Percentiles rank a stretch among this genome's conserved stretches.
Conservation (phyloP, 257 asterid species). For the Scutellaria barbata region DNA sequence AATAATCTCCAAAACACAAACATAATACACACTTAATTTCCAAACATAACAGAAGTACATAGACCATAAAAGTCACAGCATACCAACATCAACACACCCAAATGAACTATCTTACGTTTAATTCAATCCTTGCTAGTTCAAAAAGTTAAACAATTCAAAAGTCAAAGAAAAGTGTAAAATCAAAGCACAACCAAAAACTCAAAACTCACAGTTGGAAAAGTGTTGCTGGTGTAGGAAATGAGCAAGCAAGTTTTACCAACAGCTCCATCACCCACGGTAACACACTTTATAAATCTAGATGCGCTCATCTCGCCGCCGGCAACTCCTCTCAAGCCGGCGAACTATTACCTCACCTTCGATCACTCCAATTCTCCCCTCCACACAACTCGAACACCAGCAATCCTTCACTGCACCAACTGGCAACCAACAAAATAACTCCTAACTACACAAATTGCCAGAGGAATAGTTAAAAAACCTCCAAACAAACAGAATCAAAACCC, state of each 20-base stretch:
- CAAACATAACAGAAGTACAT: constrained; percentile 23
- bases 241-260: constrained; percentile 75
- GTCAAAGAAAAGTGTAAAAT: background rate
- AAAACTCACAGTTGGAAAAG: constrained; percentile 61
- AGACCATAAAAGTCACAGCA: constrained; percentile 18
- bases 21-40: background rate
- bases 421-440: background rate
- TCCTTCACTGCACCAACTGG: constrained; percentile 9
- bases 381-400: constrained; percentile 12
- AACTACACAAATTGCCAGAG: constrained; percentile 25
- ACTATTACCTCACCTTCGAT: constrained; percentile 7
- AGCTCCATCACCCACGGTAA: constrained; percentile 73
- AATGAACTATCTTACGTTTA: background rate
- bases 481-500: constrained; percentile 35
- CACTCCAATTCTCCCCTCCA: background rate
- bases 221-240: constrained; percentile 70
- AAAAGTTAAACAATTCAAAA: constrained; percentile 1
- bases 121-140: background rate
- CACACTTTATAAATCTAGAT: constrained; percentile 70
- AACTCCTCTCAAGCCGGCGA: constrained; percentile 30
- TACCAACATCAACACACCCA: constrained; percentile 8
- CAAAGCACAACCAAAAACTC: constrained; percentile 8
- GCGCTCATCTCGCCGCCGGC: constrained; percentile 56
- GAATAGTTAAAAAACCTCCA: constrained; percentile 13
- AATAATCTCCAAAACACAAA: background rate